Evolutionary conservation across 495 filamentous ascomycete species (phyloP).

Genomic region (Usnea hakonensis): DNA sequence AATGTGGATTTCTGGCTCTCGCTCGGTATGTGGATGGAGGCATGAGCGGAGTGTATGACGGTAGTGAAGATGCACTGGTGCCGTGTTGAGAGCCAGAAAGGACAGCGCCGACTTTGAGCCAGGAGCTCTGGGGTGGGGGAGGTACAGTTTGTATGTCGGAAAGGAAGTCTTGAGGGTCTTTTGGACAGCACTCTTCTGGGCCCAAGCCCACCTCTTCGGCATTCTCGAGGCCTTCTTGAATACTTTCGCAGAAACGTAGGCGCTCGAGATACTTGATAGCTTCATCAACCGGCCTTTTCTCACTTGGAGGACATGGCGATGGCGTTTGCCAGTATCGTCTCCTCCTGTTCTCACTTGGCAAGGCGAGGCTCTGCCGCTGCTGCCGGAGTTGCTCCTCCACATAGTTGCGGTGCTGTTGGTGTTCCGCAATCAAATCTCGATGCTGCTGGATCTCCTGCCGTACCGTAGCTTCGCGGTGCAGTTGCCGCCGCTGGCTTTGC

Average conservation of each 20-base stretch:
- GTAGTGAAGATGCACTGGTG: slow-evolving; percentile 15
- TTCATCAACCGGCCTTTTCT: slow-evolving; percentile 44
- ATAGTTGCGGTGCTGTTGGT: slow-evolving; percentile 14
- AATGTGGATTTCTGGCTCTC: slow-evolving; percentile 15
- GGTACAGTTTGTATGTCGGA: slow-evolving; percentile 48
- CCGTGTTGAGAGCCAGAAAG: slow-evolving; percentile 58
- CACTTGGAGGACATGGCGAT: slow-evolving; percentile 36
- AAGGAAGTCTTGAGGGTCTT: slow-evolving; percentile 54
- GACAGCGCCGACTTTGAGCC: slow-evolving; percentile 56
- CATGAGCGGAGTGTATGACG: slow-evolving; percentile 16
- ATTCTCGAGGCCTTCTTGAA: slow-evolving; percentile 48
- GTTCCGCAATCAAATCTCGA: slow-evolving; percentile 11
- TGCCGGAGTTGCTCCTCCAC: slow-evolving; percentile 20
- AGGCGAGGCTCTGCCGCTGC: slow-evolving; percentile 7
- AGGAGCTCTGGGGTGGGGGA: slow-evolving; percentile 53
- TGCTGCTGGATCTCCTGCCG: slow-evolving; percentile 19
- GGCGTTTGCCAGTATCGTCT: slow-evolving; percentile 43
- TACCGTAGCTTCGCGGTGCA: slow-evolving; percentile 13
- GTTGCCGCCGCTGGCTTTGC: slow-evolving; percentile 18
- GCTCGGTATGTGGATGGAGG: slow-evolving; percentile 23
- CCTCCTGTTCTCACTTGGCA: slow-evolving; percentile 43
- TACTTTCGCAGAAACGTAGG: slow-evolving; percentile 47
- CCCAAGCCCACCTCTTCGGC: slow-evolving; percentile 40
- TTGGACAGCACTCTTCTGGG: slow-evolving; percentile 38
- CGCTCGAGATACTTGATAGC: slow-evolving; percentile 58